A percentile compares a stretch with the other conserved stretches of the same genome.
These are phyloP conservation scores for Bertia moriformis DNA, from an alignment of 2,329 filamentous ascomycete genomes.

Conservation along the genomic window DNA sequence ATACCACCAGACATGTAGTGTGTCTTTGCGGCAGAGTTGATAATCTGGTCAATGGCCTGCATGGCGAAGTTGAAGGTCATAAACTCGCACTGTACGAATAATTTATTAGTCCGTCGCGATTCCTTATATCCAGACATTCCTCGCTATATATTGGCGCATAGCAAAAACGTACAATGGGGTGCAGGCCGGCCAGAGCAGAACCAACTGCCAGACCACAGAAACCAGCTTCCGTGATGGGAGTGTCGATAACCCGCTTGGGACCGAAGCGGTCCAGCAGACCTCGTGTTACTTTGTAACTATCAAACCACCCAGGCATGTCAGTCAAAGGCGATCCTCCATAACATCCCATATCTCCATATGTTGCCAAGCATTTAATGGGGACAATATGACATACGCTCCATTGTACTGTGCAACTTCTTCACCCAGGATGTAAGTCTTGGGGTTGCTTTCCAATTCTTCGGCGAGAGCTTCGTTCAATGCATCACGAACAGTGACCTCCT, in stretches of 20 bases:
- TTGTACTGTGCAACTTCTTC: conserved; percentile 99
- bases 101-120: neutral
- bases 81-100: conserved; percentile 67
- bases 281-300: conserved; percentile 88
- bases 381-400: conserved; percentile 47
- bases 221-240: conserved; percentile 92
- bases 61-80: conserved; percentile 99
- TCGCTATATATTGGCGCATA: neutral
- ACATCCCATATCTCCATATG: too few species aligned
- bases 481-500: conserved; percentile 94
- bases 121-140: neutral
- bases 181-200: conserved; percentile 82
- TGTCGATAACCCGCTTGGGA: conserved; percentile 94
- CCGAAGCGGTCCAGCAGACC: conserved; percentile 93
- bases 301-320: too few species aligned
- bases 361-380: too few species aligned
- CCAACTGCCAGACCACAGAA: conserved; percentile 89
- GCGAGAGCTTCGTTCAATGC: conserved; percentile 94
- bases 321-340: too few species aligned
- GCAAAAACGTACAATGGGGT: conserved; percentile 64
- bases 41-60: conserved; percentile 98
- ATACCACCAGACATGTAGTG: conserved; percentile 99
- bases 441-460: conserved; percentile 87
- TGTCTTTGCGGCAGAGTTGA: conserved; percentile 98
- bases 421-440: conserved; percentile 88